Conservation (phyloP, 495 filamentous ascomycete genomes). For the Letharia columbiana region DNA sequence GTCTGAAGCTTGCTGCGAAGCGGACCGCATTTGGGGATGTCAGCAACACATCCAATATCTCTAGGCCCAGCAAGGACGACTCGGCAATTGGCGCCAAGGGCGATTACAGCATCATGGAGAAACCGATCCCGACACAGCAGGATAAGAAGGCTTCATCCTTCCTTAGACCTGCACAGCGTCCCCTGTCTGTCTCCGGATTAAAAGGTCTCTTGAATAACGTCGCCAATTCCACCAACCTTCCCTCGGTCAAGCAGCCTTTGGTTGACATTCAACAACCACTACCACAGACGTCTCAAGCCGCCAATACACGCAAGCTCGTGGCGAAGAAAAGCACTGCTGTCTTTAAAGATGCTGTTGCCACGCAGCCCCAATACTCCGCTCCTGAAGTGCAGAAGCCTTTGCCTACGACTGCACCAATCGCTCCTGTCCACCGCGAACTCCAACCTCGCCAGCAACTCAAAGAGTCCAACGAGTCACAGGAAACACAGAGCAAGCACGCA, state of each 20-base stretch:
- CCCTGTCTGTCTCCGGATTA: constrained; percentile 41
- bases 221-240: constrained; percentile 28
- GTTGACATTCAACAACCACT: constrained; percentile 30
- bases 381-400: constrained; percentile 15
- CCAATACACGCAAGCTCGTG: constrained; percentile 39
- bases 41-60: constrained; percentile 56
- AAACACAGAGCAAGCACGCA: constrained; percentile 24
- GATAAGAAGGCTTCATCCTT: constrained; percentile 45
- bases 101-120: constrained; percentile 34
- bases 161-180: constrained; percentile 58
- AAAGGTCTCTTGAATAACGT: constrained; percentile 41
- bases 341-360: constrained; percentile 50
- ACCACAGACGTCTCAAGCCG: constrained; percentile 21
- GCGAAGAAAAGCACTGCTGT: constrained; percentile 55
- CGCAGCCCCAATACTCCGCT: constrained; percentile 1
- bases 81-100: constrained; percentile 43
- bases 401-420: constrained; percentile 6
- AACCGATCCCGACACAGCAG: constrained; percentile 30
- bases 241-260: constrained; percentile 32
- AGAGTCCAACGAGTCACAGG: constrained; percentile 29
- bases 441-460: constrained; percentile 38
- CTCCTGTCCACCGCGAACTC: constrained; percentile 27
- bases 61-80: constrained; percentile 46
- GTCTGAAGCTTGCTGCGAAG: constrained; percentile 60
- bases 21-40: constrained; percentile 73